These are phyloP conservation scores for Diplodia seriata DNA, from an alignment of 2,329 filamentous ascomycete species.

Conservation along the genomic window DNA sequence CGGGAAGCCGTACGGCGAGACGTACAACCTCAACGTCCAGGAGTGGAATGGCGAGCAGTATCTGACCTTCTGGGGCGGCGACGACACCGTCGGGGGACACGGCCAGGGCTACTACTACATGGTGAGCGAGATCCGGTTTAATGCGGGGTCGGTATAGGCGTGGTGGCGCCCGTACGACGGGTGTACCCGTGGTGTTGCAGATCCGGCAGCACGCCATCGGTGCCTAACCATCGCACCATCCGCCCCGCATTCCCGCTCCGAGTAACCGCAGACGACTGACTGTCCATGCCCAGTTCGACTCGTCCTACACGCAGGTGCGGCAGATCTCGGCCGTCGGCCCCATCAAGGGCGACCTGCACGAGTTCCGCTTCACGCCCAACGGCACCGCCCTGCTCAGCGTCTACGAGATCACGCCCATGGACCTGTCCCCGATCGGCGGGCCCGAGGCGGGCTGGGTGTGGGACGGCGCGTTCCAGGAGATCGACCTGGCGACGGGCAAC, in stretches of 20 bases:
- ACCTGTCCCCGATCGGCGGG: conserved; percentile 50
- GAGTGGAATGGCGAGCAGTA: conserved; percentile 45
- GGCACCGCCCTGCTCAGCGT: conserved; percentile 53
- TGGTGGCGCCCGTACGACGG: conserved; percentile 33
- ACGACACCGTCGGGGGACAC: conserved; percentile 42
- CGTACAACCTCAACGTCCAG: conserved; percentile 43
- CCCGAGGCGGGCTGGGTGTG: conserved; percentile 50
- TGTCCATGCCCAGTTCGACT: conserved; percentile 31
- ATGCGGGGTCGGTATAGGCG: conserved; percentile 22
- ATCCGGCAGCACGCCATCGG: conserved; percentile 29
- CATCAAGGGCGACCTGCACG: conserved; percentile 50
- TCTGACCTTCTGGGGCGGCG: conserved; percentile 50
- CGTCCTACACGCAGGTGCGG: conserved; percentile 35
- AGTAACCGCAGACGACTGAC: neutral
- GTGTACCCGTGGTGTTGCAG: conserved; percentile 19
- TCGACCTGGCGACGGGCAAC: conserved; percentile 51
- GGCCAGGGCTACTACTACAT: conserved; percentile 47
- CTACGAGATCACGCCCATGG: conserved; percentile 48
- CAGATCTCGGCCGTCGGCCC: conserved; percentile 36
- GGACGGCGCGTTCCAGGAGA: conserved; percentile 55
- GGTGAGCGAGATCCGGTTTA: conserved; percentile 35
- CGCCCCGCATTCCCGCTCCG: neutral
- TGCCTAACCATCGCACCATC: conserved; percentile 23
- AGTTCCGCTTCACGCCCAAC: conserved; percentile 53
- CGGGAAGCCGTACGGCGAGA: conserved; percentile 37